phyloP scores from a whole-genome alignment of 495 filamentous ascomycete species.

The Annulohypoxylon nitens region DNA sequence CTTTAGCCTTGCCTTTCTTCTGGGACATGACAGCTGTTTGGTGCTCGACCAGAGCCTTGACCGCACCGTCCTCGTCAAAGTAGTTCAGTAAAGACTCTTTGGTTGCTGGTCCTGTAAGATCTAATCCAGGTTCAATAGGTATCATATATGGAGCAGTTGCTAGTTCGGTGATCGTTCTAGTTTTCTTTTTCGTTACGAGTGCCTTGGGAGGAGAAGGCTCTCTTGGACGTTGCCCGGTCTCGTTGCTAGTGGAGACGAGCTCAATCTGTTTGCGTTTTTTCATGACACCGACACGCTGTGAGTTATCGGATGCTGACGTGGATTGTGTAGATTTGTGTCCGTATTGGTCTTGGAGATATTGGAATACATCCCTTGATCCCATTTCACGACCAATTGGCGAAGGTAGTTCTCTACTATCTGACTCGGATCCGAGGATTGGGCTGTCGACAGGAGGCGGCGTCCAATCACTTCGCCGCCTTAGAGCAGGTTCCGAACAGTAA shows the following conservation, averaged over 20 bases:
- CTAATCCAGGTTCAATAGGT: constrained; percentile 48
- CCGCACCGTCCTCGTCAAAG: constrained; percentile 50
- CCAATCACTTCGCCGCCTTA: constrained; percentile 67
- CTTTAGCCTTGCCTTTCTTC: constrained; percentile 53
- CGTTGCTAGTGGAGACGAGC: constrained; percentile 52
- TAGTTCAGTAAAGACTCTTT: constrained; percentile 52
- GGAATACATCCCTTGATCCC: constrained; percentile 48
- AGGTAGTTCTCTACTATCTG: constrained; percentile 46
- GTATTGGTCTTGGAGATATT: constrained; percentile 52
- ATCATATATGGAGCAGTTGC: constrained; percentile 81
- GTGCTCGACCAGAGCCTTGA: constrained; percentile 51
- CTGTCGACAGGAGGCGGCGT: constrained; percentile 65
- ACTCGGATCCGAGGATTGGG: constrained; percentile 31
- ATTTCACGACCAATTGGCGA: constrained; percentile 38
- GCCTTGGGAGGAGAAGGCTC: constrained; percentile 64
- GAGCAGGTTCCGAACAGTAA: constrained; percentile 59
- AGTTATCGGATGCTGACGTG: not conserved
- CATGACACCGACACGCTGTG: constrained; percentile 44
- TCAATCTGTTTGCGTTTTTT: constrained; percentile 67
- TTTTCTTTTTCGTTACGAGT: constrained; percentile 71
- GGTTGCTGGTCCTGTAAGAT: constrained; percentile 44
- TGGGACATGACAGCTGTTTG: constrained; percentile 50
- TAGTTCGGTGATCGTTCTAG: constrained; percentile 85
- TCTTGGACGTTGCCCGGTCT: constrained; percentile 31
- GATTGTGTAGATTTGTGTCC: constrained; percentile 42